Evolutionary conservation across 1,284 basidiomycete genomes (phyloP).

Genomic region (Irpex lacteus): DNA sequence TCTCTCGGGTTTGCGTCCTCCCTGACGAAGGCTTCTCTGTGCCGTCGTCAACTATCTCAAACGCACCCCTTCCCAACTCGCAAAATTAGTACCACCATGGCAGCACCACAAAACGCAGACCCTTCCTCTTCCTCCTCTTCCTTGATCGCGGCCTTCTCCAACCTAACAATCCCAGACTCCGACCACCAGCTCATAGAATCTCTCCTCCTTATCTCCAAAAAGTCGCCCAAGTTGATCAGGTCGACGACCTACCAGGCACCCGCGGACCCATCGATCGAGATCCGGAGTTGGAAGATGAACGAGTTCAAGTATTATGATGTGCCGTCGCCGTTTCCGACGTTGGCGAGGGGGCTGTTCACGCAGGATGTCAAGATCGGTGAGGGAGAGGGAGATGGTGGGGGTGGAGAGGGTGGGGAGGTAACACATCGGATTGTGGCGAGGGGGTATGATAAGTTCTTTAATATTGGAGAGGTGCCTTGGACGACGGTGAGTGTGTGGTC

Average conservation of each 20-base stretch:
- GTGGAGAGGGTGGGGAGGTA: slow-evolving; percentile 50
- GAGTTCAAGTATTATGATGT: slow-evolving; percentile 90
- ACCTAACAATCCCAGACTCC: slow-evolving; percentile 24
- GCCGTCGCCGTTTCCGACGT: slow-evolving; percentile 88
- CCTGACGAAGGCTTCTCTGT: neutral
- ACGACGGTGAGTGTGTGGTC: slow-evolving; percentile 68
- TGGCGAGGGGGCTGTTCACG: slow-evolving; percentile 87
- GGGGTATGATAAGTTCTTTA: slow-evolving; percentile 99
- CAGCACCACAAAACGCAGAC: neutral
- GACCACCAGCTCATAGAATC: slow-evolving; percentile 58
- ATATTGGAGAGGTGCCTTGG: slow-evolving; percentile 95
- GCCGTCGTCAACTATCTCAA: neutral
- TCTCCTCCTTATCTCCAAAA: slow-evolving; percentile 48
- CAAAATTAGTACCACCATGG: neutral
- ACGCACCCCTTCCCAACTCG: neutral
- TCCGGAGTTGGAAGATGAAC: slow-evolving; percentile 94
- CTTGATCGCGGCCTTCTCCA: slow-evolving; percentile 9
- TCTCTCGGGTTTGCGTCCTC: neutral
- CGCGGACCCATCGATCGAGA: slow-evolving; percentile 45
- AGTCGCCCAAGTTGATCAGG: slow-evolving; percentile 57
- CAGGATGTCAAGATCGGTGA: slow-evolving; percentile 33
- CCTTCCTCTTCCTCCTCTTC: neutral
- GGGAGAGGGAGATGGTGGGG: slow-evolving; percentile 58
- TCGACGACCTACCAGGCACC: slow-evolving; percentile 54
- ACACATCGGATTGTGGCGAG: slow-evolving; percentile 79